Evolutionary conservation across 306 rosid genomes (phyloP), one percentile per base, ranked within the genome.

Genomic region (Fagus crenata): DNA sequence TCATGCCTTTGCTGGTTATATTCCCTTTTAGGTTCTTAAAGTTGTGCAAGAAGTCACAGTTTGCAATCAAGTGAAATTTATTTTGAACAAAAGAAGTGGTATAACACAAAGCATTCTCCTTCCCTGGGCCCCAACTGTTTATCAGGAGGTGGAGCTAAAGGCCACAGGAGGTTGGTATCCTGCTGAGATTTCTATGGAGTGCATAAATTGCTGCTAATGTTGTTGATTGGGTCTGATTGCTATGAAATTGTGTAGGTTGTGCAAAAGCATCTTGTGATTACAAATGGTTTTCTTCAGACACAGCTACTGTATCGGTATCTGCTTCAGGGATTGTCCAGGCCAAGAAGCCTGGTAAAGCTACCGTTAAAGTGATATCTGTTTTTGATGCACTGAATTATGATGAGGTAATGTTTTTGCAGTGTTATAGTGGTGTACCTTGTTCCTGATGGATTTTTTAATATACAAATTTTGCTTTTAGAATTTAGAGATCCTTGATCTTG

Each of bases 251-350:
- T 84, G 69, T 80, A 93, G 98, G 98, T 76, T 94, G 98, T 82
- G 97, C 92, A 63, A 82, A 90, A 79, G 76, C 87, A 74, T 85
- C 85, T 43, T 88, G 83, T 72, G 97, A 92, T 82, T 90, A 88
- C 84, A 90, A 84, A 81, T 94, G 98, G 98, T 80, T 90, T 76
- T 89, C 98, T 75, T 89, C 96, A 46, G 93, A 94, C 84, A 55
- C 77, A 76, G 77, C 86, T 74, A 89, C 68, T 15, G 90, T 90
- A 75, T 90, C 89, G 60, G 90, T 92, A 46, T 90, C 96, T 72
- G 82, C 87, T 87, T 88, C 87, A 83, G 98, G 98, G 67, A 81
- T 87, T 85, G 85, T 92, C 78, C 98, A 92, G 92, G 97, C 93
- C 42, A 88, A 85, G 89, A 89, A 77, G 88, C 90, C 91, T 70